These are phyloP conservation scores for Neoboletus subvelutipes DNA, from an alignment of 768 basidiomycete species.

Conservation along the genomic window DNA sequence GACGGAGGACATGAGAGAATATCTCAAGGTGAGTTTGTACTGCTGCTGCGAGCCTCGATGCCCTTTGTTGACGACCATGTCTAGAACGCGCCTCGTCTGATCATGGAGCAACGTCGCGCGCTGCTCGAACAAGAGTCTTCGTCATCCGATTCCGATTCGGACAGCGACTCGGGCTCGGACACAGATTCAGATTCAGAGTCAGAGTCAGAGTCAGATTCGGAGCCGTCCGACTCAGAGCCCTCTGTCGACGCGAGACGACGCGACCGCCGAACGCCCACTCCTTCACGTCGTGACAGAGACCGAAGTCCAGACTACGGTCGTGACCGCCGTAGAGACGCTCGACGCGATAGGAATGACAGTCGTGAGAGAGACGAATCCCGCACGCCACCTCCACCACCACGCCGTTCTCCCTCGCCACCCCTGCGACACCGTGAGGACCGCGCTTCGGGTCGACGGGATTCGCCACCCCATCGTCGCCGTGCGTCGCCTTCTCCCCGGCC, in stretches of 20 bases:
- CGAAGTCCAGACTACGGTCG: conserved; percentile 21
- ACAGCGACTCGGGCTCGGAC: conserved; percentile 30
- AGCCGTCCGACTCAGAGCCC: conserved; percentile 36
- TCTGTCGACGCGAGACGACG: conserved; percentile 35
- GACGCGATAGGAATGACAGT: conserved; percentile 17
- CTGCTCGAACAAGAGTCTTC: conserved; percentile 70
- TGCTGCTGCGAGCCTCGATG: neutral
- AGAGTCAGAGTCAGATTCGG: conserved; percentile 39
- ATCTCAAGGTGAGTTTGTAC: conserved; percentile 68
- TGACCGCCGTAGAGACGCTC: conserved; percentile 19
- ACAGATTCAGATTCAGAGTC: conserved; percentile 42
- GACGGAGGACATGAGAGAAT: conserved; percentile 97
- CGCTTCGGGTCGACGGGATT: conserved; percentile 21
- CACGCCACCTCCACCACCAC: conserved; percentile 36
- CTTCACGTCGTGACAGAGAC: conserved; percentile 31
- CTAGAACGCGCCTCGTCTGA: conserved; percentile 87
- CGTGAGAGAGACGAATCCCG: conserved; percentile 35
- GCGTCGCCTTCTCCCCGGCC: conserved; percentile 24
- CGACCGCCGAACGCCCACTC: conserved; percentile 32
- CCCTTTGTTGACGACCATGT: conserved; percentile 4
- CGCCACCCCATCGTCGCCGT: conserved; percentile 25
- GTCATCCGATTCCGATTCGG: conserved; percentile 41
- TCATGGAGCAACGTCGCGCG: conserved; percentile 92
- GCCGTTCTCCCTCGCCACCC: conserved; percentile 27
- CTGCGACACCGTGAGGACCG: conserved; percentile 28